phyloP scores from a whole-genome alignment of 306 rosid species.

The Rosa rugosa region DNA sequence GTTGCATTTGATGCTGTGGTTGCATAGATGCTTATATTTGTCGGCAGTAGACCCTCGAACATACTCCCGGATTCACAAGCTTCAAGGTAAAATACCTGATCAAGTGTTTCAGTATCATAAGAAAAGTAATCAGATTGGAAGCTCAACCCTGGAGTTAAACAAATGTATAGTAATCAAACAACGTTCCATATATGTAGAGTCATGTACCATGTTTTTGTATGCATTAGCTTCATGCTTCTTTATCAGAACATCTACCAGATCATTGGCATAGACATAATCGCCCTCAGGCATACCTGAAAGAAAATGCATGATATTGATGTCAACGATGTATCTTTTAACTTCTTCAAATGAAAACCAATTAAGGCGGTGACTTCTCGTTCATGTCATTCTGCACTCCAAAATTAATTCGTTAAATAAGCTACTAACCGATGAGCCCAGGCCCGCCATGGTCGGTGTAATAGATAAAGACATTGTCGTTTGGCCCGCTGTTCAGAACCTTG shows the following conservation, averaged over 20 bases:
- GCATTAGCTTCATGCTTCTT: constrained; percentile 43
- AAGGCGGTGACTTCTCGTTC: not conserved
- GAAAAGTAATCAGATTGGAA: not conserved
- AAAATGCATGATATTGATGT: not conserved
- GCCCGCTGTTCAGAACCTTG: constrained; percentile 55
- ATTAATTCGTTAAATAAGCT: not conserved
- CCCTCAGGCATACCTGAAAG: constrained; percentile 37
- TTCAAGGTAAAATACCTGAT: constrained; percentile 58
- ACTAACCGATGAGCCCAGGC: constrained; percentile 42
- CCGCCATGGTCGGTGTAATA: constrained; percentile 56
- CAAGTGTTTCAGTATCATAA: not conserved
- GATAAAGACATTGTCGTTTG: constrained; percentile 56
- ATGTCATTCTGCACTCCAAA: not conserved
- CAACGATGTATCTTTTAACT: not conserved
- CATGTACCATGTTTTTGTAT: constrained; percentile 46
- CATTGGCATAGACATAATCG: constrained; percentile 13
- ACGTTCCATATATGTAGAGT: not conserved
- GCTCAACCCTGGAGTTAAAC: not conserved
- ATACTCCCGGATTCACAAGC: constrained; percentile 73
- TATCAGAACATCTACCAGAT: constrained; percentile 38
- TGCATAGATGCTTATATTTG: constrained; percentile 42
- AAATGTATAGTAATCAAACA: not conserved
- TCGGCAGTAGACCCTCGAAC: constrained; percentile 64
- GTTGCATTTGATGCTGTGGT: constrained; percentile 48
- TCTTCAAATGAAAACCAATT: not conserved